Conservation (phyloP, 495 filamentous ascomycete genomes). For the Bathelium albidoporum region DNA sequence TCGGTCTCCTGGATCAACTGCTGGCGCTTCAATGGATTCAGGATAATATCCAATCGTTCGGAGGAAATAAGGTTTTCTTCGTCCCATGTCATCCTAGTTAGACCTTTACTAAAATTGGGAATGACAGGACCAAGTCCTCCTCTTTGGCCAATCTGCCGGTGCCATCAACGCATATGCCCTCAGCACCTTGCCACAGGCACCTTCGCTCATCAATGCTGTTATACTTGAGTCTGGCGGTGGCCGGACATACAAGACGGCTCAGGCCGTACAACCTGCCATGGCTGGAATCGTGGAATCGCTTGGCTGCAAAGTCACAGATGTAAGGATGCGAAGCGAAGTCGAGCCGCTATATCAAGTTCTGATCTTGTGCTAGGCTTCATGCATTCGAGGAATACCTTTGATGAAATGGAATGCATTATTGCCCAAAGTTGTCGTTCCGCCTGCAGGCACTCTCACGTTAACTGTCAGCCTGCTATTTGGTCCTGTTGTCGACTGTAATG, state of each 20-base stretch:
- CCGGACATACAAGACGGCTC: conserved; percentile 16
- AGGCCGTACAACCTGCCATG: not conserved
- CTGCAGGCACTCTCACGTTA: conserved; percentile 21
- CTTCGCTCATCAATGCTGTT: conserved; percentile 27
- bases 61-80: conserved; percentile 19
- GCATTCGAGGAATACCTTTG: conserved; percentile 6
- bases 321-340: not conserved
- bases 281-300: not conserved
- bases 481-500: conserved; percentile 26
- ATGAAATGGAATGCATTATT: conserved; percentile 21
- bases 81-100: not conserved
- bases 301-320: not conserved
- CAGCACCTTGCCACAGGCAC: conserved; percentile 30
- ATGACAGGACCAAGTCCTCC: conserved; percentile 22
- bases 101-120: no score
- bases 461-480: conserved; percentile 18
- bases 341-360: not conserved
- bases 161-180: conserved; percentile 27
- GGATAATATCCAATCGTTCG: conserved; percentile 27
- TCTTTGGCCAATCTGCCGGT: conserved; percentile 37
- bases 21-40: conserved; percentile 29
- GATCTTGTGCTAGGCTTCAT: not conserved
- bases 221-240: conserved; percentile 32
- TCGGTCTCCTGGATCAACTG: conserved; percentile 25
- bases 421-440: conserved; percentile 22